A percentile compares a stretch with the other conserved stretches of the same genome.
These are phyloP conservation scores for Sporothrix phasma DNA, from an alignment of 2,329 filamentous ascomycete species.

Conservation along the genomic window DNA sequence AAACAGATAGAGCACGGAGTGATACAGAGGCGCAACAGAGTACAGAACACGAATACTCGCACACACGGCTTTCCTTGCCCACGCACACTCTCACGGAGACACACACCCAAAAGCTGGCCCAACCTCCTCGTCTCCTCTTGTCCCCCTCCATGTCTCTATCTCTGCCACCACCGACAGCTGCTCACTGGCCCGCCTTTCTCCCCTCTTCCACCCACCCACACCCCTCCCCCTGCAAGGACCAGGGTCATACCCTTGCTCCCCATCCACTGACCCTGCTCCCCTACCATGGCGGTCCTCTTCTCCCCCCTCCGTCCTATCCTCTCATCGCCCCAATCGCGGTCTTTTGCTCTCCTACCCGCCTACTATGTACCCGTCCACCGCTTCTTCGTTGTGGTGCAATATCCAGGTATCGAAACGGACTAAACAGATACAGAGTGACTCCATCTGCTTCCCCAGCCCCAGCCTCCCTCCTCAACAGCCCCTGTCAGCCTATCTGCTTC, in stretches of 20 bases:
- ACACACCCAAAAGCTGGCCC: background rate
- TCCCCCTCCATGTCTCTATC: conserved; percentile 6
- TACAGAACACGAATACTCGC: conserved; percentile 1
- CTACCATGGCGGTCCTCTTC: too few species aligned
- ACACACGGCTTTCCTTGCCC: background rate
- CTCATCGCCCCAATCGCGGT: background rate
- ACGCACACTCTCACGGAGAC: background rate
- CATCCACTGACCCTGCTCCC: conserved; percentile 7
- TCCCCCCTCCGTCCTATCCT: background rate
- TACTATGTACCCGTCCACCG: background rate
- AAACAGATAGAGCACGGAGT: background rate
- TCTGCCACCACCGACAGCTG: conserved; percentile 3
- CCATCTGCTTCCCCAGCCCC: conserved; percentile 9
- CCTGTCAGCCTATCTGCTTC: conserved; percentile 3
- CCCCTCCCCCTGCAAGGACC: conserved; percentile 15
- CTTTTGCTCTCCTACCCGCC: background rate
- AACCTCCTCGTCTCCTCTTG: conserved; percentile 7
- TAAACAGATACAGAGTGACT: background rate
- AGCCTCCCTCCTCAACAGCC: conserved; percentile 12
- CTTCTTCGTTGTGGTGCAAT: conserved; percentile 10
- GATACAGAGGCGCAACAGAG: background rate
- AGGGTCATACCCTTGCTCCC: conserved; percentile 9
- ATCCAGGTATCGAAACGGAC: background rate
- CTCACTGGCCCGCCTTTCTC: conserved; percentile 13
- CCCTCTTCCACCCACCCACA: conserved; percentile 10